phyloP scores from a whole-genome alignment of 2,329 filamentous ascomycete genomes.

The Ceratocystis cacaofunesta region DNA sequence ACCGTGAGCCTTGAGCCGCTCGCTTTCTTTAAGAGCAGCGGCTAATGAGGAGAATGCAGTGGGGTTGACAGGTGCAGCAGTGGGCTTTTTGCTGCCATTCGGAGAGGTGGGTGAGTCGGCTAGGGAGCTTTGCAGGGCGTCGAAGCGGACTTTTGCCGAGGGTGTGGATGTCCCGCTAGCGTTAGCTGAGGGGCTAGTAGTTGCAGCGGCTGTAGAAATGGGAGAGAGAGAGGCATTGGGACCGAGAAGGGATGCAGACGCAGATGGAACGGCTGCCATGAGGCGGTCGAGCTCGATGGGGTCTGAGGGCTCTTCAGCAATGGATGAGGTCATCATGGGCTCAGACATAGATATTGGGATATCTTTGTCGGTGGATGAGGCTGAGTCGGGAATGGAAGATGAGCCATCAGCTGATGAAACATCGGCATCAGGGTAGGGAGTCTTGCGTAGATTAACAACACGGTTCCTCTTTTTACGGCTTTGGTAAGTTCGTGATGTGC shows the following conservation, averaged over 20 bases:
- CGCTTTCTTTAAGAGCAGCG: conserved; percentile 11
- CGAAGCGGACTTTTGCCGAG: conserved; percentile 12
- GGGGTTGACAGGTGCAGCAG: conserved; percentile 17
- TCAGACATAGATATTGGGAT: conserved; percentile 50
- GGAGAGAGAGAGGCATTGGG: background rate
- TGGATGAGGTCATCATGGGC: conserved; percentile 39
- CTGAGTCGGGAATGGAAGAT: conserved; percentile 24
- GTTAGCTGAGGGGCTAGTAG: background rate
- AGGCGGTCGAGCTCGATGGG: conserved; percentile 23
- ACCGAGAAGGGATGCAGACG: background rate
- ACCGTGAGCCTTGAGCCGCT: conserved; percentile 20
- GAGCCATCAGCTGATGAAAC: conserved; percentile 30
- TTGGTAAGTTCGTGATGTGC: conserved; percentile 43
- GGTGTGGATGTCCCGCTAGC: background rate
- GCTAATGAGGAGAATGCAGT: conserved; percentile 19
- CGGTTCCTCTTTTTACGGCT: conserved; percentile 69
- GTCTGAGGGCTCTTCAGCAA: conserved; percentile 45
- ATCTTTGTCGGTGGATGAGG: background rate
- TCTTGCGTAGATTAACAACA: conserved; percentile 64
- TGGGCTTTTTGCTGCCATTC: background rate
- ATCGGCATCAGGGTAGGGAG: conserved; percentile 31
- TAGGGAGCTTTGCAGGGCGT: background rate
- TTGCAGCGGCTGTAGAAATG: background rate
- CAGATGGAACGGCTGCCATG: background rate
- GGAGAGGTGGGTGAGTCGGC: too few species aligned